phyloP scores from a whole-genome alignment of 129 eudicot species.

The Dittrichia graveolens region DNA sequence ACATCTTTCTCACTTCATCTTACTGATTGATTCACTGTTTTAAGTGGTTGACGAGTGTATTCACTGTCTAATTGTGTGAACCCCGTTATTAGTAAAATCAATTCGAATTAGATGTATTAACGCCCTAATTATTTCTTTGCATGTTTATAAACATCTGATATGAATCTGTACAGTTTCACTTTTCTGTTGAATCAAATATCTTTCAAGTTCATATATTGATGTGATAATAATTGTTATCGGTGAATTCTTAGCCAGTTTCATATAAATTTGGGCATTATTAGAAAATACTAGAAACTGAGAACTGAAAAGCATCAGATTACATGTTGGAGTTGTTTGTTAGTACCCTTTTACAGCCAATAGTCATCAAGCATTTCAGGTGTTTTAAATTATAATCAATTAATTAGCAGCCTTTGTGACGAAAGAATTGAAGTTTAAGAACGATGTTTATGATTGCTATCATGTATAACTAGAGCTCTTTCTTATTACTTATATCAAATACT shows the following conservation, averaged over 20 bases:
- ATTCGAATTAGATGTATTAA: not conserved
- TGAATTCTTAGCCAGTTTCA: not conserved
- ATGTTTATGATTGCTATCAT: not conserved
- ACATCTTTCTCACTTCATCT: not conserved
- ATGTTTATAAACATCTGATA: not conserved
- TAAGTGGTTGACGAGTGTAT: not conserved
- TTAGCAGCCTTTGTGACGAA: not conserved
- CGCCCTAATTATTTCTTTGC: not conserved
- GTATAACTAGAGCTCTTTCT: too few species aligned
- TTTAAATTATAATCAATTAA: not conserved
- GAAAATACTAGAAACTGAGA: constrained; percentile 1
- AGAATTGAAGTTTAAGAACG: not conserved
- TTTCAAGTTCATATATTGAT: too few species aligned
- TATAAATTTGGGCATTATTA: not conserved
- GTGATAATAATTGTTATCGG: too few species aligned
- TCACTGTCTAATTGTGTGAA: not conserved
- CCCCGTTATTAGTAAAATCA: not conserved
- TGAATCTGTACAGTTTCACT: too few species aligned
- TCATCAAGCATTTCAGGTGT: not conserved
- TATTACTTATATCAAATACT: not conserved
- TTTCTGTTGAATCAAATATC: too few species aligned
- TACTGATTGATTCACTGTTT: not conserved
- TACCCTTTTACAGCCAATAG: not conserved
- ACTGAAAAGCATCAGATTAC: not conserved
- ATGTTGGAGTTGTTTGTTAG: not conserved